Percentiles rank a stretch among this genome's conserved stretches.
These are phyloP conservation scores for Podospora australis DNA, from an alignment of 495 filamentous ascomycete genomes.

Conservation along the genomic window DNA sequence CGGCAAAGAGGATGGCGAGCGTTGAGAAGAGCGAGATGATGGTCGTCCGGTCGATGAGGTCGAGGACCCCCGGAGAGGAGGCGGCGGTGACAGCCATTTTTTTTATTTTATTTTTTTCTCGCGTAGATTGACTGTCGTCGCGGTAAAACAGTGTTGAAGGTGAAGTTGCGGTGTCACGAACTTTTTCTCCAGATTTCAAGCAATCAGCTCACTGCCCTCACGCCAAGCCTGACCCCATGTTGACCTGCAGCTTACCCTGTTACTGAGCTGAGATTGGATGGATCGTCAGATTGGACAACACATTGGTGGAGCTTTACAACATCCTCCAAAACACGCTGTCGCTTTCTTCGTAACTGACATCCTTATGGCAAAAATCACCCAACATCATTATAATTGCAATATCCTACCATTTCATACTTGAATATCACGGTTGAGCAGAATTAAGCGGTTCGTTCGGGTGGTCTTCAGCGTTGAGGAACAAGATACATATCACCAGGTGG, in stretches of 20 bases:
- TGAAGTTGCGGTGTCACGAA: background rate
- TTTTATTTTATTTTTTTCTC: background rate
- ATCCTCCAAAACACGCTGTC: no score
- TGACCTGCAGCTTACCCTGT: no score
- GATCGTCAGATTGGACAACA: no score
- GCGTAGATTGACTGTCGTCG: background rate
- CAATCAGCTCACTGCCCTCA: background rate
- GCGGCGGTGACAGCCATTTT: slow-evolving; percentile 5
- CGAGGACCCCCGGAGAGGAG: slow-evolving; percentile 33
- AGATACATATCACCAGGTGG: no score
- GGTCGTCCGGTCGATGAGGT: slow-evolving; percentile 49
- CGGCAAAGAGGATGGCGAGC: slow-evolving; percentile 39
- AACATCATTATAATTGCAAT: background rate
- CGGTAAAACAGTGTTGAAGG: background rate
- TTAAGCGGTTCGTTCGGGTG: no score
- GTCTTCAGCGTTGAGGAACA: no score
- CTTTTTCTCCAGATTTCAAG: no score
- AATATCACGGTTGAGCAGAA: no score
- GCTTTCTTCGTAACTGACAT: no score
- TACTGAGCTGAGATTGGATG: background rate
- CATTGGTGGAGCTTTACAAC: no score
- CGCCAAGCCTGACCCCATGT: background rate
- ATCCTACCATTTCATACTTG: background rate
- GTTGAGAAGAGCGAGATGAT: slow-evolving; percentile 47
- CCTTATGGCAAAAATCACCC: background rate